Conservation (phyloP, 441 rosid species). For the Corymbia citriodora region DNA sequence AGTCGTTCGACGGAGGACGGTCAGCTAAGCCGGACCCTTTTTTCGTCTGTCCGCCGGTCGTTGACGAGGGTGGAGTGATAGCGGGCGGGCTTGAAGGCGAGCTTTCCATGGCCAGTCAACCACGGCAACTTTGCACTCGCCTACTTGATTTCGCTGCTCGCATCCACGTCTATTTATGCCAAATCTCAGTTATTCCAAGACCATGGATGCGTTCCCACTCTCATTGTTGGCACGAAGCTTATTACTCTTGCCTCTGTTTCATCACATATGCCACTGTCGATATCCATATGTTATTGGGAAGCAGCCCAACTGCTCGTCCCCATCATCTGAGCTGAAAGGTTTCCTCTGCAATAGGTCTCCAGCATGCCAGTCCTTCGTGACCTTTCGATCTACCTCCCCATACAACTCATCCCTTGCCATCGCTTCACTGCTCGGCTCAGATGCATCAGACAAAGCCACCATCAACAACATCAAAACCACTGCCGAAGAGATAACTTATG, state of each 20-base stretch:
- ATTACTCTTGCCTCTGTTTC: too few relatives aligned
- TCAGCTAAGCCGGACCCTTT: too few relatives aligned
- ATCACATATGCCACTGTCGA: too few relatives aligned
- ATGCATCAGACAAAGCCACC: background rate
- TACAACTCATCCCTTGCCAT: background rate
- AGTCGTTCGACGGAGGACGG: too few relatives aligned
- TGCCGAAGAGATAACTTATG: background rate
- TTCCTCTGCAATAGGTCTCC: background rate
- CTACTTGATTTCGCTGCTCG: background rate
- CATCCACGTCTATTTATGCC: too few relatives aligned
- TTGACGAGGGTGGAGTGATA: background rate
- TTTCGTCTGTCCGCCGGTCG: background rate
- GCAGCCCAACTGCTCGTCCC: background rate
- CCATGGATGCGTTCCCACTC: too few relatives aligned
- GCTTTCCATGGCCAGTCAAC: background rate
- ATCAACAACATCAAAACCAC: background rate
- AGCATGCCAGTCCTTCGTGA: background rate
- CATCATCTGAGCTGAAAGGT: background rate
- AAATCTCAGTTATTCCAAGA: too few relatives aligned
- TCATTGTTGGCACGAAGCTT: too few relatives aligned
- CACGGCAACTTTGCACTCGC: background rate
- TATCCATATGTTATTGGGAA: too few relatives aligned
- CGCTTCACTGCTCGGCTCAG: background rate
- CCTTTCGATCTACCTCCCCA: background rate
- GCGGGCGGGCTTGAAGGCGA: background rate